Evolutionary conservation across 2,329 filamentous ascomycete genomes (phyloP).

Genomic region (Xylariaceae sp.): DNA sequence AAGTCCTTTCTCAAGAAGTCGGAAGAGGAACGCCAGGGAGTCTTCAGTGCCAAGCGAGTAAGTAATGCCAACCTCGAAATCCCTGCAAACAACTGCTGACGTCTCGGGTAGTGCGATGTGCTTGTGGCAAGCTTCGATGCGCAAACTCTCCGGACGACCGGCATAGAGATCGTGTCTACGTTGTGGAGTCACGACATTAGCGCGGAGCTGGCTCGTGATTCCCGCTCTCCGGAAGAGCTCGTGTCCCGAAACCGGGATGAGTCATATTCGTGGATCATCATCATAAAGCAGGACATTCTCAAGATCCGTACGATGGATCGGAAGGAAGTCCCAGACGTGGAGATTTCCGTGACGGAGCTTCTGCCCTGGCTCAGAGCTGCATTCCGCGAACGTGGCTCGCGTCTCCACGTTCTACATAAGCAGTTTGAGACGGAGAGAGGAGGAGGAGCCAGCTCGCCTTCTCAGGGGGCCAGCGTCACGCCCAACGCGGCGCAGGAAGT

Average conservation of each 20-base stretch:
- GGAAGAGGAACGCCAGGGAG: slow-evolving; percentile 55
- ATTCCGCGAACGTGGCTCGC: slow-evolving; percentile 67
- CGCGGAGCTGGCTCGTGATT: slow-evolving; percentile 79
- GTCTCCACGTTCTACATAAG: slow-evolving; percentile 17
- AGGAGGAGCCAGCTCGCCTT: slow-evolving; percentile 8
- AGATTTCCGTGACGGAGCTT: slow-evolving; percentile 68
- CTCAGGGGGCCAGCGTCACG: slow-evolving; percentile 17
- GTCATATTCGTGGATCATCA: slow-evolving; percentile 78
- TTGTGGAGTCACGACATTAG: slow-evolving; percentile 82
- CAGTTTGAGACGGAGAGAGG: slow-evolving; percentile 10
- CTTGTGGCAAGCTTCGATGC: slow-evolving; percentile 84
- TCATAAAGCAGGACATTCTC: slow-evolving; percentile 73
- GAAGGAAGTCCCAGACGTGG: slow-evolving; percentile 69
- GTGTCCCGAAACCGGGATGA: slow-evolving; percentile 71
- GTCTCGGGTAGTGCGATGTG: slow-evolving; percentile 67
- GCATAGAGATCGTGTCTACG: slow-evolving; percentile 69
- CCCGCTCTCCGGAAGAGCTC: slow-evolving; percentile 73
- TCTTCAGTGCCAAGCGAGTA: slow-evolving; percentile 60
- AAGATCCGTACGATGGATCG: slow-evolving; percentile 75
- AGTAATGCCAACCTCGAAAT: slow-evolving; percentile 28
- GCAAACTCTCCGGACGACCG: slow-evolving; percentile 66
- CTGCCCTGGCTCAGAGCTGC: slow-evolving; percentile 76
- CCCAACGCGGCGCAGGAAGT: slow-evolving; percentile 62
- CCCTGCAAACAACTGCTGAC: slow-evolving; percentile 12
- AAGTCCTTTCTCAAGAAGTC: slow-evolving; percentile 64